Conservation (phyloP, 129 eudicot genomes). For the Helianthus tuberosus region DNA sequence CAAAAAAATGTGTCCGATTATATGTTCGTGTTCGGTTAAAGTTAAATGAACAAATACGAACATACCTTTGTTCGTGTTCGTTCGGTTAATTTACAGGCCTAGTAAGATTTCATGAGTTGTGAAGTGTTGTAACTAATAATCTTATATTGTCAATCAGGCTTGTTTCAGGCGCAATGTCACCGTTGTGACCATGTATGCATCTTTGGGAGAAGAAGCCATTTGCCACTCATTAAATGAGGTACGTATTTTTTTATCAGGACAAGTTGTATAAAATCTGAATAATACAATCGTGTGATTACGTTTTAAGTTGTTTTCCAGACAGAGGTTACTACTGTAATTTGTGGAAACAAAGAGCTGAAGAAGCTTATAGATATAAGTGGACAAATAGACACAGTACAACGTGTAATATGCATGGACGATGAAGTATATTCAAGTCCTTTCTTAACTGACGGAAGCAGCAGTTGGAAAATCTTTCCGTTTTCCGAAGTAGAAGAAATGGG, state of each 20-base stretch:
- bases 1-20: too few species aligned
- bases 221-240: constrained; percentile 94
- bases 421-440: constrained; percentile 28
- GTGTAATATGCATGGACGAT: constrained; percentile 86
- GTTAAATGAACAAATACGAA: too few species aligned
- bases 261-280: not conserved
- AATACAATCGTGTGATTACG: constrained; percentile 11
- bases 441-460: constrained; percentile 44
- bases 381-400: constrained; percentile 84
- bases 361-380: constrained; percentile 78
- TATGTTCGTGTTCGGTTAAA: too few species aligned
- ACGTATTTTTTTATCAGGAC: constrained; percentile 13
- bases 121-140: constrained; percentile 10
- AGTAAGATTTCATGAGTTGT: constrained; percentile 4
- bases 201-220: constrained; percentile 93
- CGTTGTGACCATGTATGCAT: constrained; percentile 93
- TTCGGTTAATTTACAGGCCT: too few species aligned
- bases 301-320: constrained; percentile 56
- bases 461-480: constrained; percentile 69
- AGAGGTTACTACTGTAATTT: constrained; percentile 95
- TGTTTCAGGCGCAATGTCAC: constrained; percentile 93
- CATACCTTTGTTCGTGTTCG: too few species aligned
- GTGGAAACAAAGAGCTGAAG: constrained; percentile 87
- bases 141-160: constrained; percentile 51
- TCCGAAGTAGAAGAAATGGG: constrained; percentile 73